Evolutionary conservation across 345 rosid species (phyloP).

Genomic region (Boechera stricta): DNA sequence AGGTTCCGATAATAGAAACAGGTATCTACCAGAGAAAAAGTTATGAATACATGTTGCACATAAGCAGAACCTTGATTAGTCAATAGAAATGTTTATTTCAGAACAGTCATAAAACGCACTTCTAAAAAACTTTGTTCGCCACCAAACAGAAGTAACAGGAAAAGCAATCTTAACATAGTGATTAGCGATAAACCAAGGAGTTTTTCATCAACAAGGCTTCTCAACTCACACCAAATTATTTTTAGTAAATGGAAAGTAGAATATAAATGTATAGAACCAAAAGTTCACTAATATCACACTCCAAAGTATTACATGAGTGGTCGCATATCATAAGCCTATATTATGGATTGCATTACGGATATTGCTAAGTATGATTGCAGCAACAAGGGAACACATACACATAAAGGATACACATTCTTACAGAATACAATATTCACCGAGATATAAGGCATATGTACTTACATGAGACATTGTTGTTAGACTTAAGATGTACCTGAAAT

Average conservation of each 20-base stretch:
- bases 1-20: no score
- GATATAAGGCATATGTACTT: constrained; percentile 28
- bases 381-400: constrained; percentile 12
- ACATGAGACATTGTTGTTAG: constrained; percentile 44
- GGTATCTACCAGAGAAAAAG: no score
- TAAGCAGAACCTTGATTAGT: no score
- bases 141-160: background rate
- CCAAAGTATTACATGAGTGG: background rate
- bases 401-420: constrained; percentile 2
- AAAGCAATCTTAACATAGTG: background rate
- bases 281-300: constrained; percentile 3
- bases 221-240: background rate
- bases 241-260: background rate
- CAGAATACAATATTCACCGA: background rate
- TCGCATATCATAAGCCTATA: background rate
- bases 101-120: background rate
- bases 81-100: background rate
- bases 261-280: background rate
- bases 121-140: background rate
- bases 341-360: background rate
- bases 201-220: background rate
- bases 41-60: no score
- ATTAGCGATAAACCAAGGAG: background rate
- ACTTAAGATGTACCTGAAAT: constrained; percentile 27
- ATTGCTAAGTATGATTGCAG: background rate